Evolutionary conservation across 2,329 filamentous ascomycete genomes (phyloP), one percentile per base, ranked within the genome.

Genomic region (Byssochlamys sp.): DNA sequence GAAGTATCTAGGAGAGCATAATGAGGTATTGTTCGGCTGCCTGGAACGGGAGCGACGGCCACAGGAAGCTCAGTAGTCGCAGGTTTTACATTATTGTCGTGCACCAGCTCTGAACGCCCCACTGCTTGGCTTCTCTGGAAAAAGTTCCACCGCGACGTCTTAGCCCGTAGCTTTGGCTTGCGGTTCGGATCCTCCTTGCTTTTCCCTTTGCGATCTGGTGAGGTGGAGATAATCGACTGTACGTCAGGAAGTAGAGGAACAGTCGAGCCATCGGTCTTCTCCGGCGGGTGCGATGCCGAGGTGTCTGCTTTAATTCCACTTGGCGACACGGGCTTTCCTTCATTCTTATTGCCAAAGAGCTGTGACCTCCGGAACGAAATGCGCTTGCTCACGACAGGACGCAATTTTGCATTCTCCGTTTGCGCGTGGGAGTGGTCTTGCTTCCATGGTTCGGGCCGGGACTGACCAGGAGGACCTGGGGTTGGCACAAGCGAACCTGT

Each of bases 91-190:
- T 56, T 39, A 3, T 56, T 39, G 7, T 64, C 61, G 14, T 66
- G 65, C 45, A 63, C 62, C 24, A 66, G 57, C 4, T 67, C 64
- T 31, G 66, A 70, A 58, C 60, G 61, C 55, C 58, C 63, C 39
- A 61, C 66, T 59, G 60, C 61, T 52, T 68, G 67, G 49, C 66
- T 72, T 66, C 71, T 75, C 55, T 84, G 81, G 58, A 85, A 84
- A 61, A 85, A 82, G 62, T 83, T 84, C 81, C 81, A 84, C 68
- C 77, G 78, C 60, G 72, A 71, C 25, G 71, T 64, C 65, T 77
- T 78, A 19, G 62, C 57, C 52, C 61, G 67, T 51, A 62, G 64
- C 19, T 67, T 66, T 19, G 65, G 57, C 29, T 64, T 70, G 35
- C 63, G 67, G 56, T 55, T 55, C 28, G 31, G 39, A n/a, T 19